Evolutionary conservation across 352 stramenopile genomes (phyloP).

Genomic region (Globisporangium ultimum): DNA sequence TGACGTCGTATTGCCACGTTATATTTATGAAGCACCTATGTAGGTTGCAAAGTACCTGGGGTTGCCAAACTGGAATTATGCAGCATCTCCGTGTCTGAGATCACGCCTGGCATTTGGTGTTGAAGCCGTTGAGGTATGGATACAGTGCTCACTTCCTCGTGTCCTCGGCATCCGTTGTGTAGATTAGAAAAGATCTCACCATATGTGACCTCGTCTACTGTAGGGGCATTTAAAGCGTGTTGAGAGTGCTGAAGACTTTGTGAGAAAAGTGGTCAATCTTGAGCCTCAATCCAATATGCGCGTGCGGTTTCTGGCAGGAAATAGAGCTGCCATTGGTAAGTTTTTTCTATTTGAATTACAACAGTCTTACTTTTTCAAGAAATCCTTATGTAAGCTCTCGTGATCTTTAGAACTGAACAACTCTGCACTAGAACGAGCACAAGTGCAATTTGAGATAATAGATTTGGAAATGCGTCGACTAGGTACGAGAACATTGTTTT

Average conservation of each 20-base stretch:
- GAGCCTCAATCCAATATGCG: constrained; percentile 56
- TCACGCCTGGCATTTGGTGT: constrained; percentile 95
- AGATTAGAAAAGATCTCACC: no score
- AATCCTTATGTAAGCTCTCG: not conserved
- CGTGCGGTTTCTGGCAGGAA: constrained; percentile 70
- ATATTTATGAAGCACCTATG: not conserved
- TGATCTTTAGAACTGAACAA: constrained; percentile 36
- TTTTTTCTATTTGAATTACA: not conserved
- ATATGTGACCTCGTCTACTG: no score
- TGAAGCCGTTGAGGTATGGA: constrained; percentile 71
- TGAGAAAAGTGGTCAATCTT: constrained; percentile 43
- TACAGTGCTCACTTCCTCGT: not conserved
- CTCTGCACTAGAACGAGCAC: constrained; percentile 24
- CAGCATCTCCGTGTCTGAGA: constrained; percentile 94
- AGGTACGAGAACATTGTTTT: constrained; percentile 18
- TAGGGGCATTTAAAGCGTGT: constrained; percentile 71
- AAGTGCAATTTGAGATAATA: constrained; percentile 26
- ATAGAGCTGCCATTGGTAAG: constrained; percentile 67
- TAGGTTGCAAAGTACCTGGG: constrained; percentile 86
- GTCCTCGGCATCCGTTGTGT: no score
- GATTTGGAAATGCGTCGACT: constrained; percentile 31
- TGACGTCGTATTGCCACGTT: not conserved
- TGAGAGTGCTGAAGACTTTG: constrained; percentile 62
- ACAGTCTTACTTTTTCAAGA: not conserved
- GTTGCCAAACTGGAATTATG: constrained; percentile 94